Conservation (phyloP, 768 basidiomycete species). For the Phlebiopsis gigantea region DNA sequence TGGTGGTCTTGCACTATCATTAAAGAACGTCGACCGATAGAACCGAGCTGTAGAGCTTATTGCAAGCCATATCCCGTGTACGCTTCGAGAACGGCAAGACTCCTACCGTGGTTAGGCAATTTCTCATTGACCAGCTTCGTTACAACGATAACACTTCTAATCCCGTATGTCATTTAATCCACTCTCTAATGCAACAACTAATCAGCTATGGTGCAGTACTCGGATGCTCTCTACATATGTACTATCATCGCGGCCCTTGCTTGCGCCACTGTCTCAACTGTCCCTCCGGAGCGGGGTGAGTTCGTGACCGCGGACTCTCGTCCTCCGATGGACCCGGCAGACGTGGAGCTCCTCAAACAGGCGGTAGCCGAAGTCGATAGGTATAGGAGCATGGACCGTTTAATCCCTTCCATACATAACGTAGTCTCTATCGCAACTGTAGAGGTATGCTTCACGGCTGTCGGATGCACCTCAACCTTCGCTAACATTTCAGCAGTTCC, state of each 20-base stretch:
- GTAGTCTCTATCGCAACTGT: slow-evolving; percentile 86
- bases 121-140: slow-evolving; percentile 87
- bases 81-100: slow-evolving; percentile 86
- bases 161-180: slow-evolving; percentile 45
- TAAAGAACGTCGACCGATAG: slow-evolving; percentile 37
- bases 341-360: slow-evolving; percentile 64
- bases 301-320: slow-evolving; percentile 63
- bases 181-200: slow-evolving; percentile 4
- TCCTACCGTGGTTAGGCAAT: slow-evolving; percentile 77
- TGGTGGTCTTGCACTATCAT: slow-evolving; percentile 17
- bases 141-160: slow-evolving; percentile 96
- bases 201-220: too few relatives aligned
- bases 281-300: slow-evolving; percentile 78
- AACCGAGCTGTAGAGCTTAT: slow-evolving; percentile 46
- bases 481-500: slow-evolving; percentile 48
- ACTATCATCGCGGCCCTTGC: slow-evolving; percentile 80
- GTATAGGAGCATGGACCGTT: slow-evolving; percentile 90
- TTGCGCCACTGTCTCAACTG: slow-evolving; percentile 69
- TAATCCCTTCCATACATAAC: slow-evolving; percentile 93
- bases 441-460: slow-evolving; percentile 48
- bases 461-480: not conserved
- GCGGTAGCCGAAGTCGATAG: slow-evolving; percentile 81
- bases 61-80: slow-evolving; percentile 80
- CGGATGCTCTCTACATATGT: slow-evolving; percentile 88
- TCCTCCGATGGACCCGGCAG: slow-evolving; percentile 63